Evolutionary conservation across 441 rosid genomes (phyloP), one percentile per base, ranked within the genome.

Genomic region (Arabidopsis lyrata): DNA sequence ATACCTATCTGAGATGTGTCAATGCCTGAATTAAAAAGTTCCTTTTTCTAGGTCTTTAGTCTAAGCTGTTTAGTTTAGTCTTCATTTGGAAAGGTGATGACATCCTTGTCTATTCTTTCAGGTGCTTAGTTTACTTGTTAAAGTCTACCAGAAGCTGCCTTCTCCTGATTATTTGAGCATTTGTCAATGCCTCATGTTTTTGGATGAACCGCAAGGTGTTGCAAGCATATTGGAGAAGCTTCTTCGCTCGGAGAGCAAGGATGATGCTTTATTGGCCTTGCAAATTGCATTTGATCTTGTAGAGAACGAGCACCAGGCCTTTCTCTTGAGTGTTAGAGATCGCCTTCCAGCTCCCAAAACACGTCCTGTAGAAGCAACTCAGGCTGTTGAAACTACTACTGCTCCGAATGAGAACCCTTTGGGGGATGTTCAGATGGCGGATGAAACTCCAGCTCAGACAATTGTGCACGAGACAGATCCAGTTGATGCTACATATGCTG

Each of bases 291-390:
- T 95, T 81, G 97, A 95, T 80, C 98, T 95, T 69, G 92, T 91
- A 50, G 98, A 95, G 90, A 95, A 92, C 62, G 99, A 95, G 84
- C 96, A 88, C 82, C 99, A 92, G 79, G 98, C 98, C 71, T 92
- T 95, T 85, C 95, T 95, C 55, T 75, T 95, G 73, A 89, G 88
- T 82, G 96, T 95, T 56, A 85, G 93, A 80, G 90, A 88, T 81
- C 91, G 83, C 53, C 91, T 92, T 67, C 83, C 95, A 35, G 78
- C 76, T 65, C 95, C 93, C 20, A 95, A 85, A 77, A 48, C 87
- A 70, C 84, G 75, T 45, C 74, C 86, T 75, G 66, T 81, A 42
- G 97, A 85, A 72, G 45, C 85, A 48, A 83, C 58, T 53, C 91
- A 82, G 77, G 78, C 86, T 10, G 88, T 36, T 76, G 83, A 78